Percentiles rank a stretch among this genome's conserved stretches.
These are phyloP conservation scores for Arabis hirsuta DNA, from an alignment of 345 rosid genomes.

Conservation along the genomic window DNA sequence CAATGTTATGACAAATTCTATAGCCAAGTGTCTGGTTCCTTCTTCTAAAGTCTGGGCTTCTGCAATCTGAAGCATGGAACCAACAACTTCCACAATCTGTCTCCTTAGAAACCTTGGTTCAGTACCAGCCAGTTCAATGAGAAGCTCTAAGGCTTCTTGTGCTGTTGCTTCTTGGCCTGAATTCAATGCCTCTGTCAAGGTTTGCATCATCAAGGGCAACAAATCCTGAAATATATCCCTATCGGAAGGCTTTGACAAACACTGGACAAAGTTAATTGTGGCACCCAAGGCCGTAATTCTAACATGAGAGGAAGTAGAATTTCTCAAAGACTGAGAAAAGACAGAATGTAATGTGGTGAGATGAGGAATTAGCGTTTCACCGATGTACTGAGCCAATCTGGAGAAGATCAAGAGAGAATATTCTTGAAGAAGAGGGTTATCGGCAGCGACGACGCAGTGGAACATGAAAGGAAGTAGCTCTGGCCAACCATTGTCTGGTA, in stretches of 20 bases:
- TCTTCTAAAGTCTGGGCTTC: constrained; percentile 74
- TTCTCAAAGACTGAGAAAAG: constrained; percentile 52
- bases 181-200: constrained; percentile 69
- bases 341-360: constrained; percentile 52
- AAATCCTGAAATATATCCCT: constrained; percentile 68
- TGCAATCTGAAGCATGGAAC: constrained; percentile 71
- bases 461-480: constrained; percentile 68
- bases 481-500: constrained; percentile 59
- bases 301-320: constrained; percentile 49
- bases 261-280: constrained; percentile 60
- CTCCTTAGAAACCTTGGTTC: constrained; percentile 68
- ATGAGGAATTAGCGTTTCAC: constrained; percentile 55
- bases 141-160: constrained; percentile 70
- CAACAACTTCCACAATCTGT: constrained; percentile 66
- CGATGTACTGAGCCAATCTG: constrained; percentile 63
- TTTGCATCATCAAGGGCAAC: constrained; percentile 66
- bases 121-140: constrained; percentile 67
- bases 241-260: constrained; percentile 50
- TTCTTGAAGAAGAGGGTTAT: constrained; percentile 54
- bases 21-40: constrained; percentile 64
- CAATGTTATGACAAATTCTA: constrained; percentile 66
- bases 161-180: constrained; percentile 61
- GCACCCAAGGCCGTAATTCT: constrained; percentile 64
- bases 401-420: constrained; percentile 64
- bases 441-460: constrained; percentile 56